phyloP scores from a whole-genome alignment of 768 basidiomycete genomes.

The Termitomyces sp. region DNA sequence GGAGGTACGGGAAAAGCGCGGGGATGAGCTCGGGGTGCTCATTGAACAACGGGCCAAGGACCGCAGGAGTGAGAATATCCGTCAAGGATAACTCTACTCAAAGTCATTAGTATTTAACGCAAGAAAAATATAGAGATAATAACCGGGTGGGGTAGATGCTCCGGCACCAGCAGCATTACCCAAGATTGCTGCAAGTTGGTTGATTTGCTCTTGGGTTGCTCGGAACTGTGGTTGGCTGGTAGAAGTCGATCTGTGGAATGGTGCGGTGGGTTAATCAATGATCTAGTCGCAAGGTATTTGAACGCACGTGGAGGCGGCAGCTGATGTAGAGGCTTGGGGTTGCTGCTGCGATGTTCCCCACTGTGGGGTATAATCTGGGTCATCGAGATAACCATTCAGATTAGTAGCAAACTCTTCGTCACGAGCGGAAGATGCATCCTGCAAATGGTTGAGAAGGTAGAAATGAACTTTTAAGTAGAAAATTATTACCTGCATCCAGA shows the following conservation, averaged over 20 bases:
- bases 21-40: slow-evolving; percentile 67
- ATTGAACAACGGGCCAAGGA: slow-evolving; percentile 69
- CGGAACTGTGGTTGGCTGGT: slow-evolving; percentile 29
- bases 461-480: background rate
- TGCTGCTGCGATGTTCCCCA: slow-evolving; percentile 47
- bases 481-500: slow-evolving; percentile 79
- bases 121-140: background rate
- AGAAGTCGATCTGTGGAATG: slow-evolving; percentile 3
- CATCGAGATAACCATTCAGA: slow-evolving; percentile 66
- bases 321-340: slow-evolving; percentile 48
- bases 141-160: slow-evolving; percentile 35
- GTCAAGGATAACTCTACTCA: slow-evolving; percentile 60
- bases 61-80: slow-evolving; percentile 74
- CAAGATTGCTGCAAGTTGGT: slow-evolving; percentile 56
- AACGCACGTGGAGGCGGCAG: slow-evolving; percentile 34
- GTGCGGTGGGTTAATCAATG: background rate
- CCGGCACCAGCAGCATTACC: slow-evolving; percentile 38
- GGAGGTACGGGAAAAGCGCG: slow-evolving; percentile 78
- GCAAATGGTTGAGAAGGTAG: background rate
- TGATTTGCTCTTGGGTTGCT: slow-evolving; percentile 65
- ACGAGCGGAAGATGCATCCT: slow-evolving; percentile 68
- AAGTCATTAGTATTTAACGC: background rate
- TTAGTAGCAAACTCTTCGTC: slow-evolving; percentile 75
- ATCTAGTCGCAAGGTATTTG: background rate
- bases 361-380: slow-evolving; percentile 59